These are phyloP conservation scores for Saccharomyces hybrid DNA, from an alignment of 1,139 yeast species.

Conservation along the genomic window DNA sequence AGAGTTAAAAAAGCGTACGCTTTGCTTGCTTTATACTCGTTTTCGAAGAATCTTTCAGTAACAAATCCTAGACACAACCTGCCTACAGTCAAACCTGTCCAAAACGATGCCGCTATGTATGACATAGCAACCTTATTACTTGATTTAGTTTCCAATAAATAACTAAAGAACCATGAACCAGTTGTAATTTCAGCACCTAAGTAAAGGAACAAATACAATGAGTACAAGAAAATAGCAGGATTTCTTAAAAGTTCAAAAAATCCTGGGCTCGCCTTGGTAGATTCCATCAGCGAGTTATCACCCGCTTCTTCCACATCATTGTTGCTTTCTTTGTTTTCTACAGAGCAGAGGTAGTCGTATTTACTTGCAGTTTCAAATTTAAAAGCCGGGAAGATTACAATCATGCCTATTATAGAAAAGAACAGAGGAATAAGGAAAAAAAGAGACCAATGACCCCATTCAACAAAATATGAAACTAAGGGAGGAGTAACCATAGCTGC, in stretches of 20 bases:
- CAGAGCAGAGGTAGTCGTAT: conserved; percentile 37
- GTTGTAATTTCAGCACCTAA: conserved; percentile 65
- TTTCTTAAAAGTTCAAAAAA: conserved; percentile 36
- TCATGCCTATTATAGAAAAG: conserved; percentile 18
- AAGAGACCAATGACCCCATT: conserved; percentile 30
- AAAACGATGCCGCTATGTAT: conserved; percentile 54
- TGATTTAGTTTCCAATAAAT: conserved; percentile 43
- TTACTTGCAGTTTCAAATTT: conserved; percentile 50
- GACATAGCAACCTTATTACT: conserved; percentile 44
- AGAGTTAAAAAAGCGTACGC: conserved; percentile 31
- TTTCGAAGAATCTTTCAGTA: conserved; percentile 46
- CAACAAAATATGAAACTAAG: conserved; percentile 40
- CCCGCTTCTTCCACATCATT: conserved; percentile 18
- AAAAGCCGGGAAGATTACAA: conserved; percentile 34
- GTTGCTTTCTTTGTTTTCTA: conserved; percentile 16
- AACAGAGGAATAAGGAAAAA: conserved; percentile 26
- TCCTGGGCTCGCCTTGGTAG: conserved; percentile 4
- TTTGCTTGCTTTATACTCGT: conserved; percentile 44
- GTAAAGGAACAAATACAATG: conserved; percentile 49
- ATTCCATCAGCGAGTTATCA: conserved; percentile 3
- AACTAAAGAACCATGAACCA: conserved; percentile 63
- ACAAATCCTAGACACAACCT: conserved; percentile 53
- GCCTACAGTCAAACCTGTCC: conserved; percentile 62
- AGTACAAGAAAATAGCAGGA: conserved; percentile 42
- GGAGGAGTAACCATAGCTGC: conserved; percentile 66